A percentile compares a stretch with the other conserved stretches of the same genome.
Conservation (phyloP, 768 basidiomycete genomes). For the Phanerodontia chrysosporium region DNA sequence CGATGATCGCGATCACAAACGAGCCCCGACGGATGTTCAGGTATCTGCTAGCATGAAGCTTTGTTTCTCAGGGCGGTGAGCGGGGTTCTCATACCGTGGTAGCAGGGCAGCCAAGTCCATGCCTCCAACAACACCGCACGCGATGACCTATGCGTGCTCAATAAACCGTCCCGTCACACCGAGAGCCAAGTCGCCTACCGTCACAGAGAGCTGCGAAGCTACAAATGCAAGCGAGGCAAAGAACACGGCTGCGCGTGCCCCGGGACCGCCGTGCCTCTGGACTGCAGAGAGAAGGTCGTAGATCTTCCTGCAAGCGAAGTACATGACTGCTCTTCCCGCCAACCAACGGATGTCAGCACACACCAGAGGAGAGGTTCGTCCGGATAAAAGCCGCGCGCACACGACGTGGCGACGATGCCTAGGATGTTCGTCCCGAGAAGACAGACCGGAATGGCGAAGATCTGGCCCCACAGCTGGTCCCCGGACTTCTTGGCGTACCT, state of each 20-base stretch:
- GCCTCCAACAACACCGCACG: constrained; percentile 31
- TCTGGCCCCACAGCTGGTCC: constrained; percentile 29
- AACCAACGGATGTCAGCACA: not conserved
- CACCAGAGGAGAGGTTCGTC: constrained; percentile 29
- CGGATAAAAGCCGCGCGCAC: constrained; percentile 28
- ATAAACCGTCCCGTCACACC: no score
- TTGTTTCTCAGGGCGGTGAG: no score
- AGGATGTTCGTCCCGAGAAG: constrained; percentile 28
- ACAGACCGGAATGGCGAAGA: constrained; percentile 29
- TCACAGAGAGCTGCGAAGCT: constrained; percentile 28
- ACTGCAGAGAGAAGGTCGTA: constrained; percentile 29
- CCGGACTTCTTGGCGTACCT: constrained; percentile 28
- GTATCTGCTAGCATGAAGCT: not conserved
- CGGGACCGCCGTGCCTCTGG: constrained; percentile 25
- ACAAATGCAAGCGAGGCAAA: constrained; percentile 30
- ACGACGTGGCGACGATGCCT: constrained; percentile 29
- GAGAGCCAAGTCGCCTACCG: constrained; percentile 15
- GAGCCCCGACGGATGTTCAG: constrained; percentile 29
- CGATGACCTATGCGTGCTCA: constrained; percentile 20
- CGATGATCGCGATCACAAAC: constrained; percentile 26
- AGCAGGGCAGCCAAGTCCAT: constrained; percentile 30
- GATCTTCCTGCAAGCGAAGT: constrained; percentile 22
- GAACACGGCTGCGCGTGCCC: constrained; percentile 30
- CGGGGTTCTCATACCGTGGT: constrained; percentile 15
- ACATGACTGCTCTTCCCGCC: no score